Evolutionary conservation across 2,329 filamentous ascomycete species (phyloP).

Genomic region (Aspergillus sp.): DNA sequence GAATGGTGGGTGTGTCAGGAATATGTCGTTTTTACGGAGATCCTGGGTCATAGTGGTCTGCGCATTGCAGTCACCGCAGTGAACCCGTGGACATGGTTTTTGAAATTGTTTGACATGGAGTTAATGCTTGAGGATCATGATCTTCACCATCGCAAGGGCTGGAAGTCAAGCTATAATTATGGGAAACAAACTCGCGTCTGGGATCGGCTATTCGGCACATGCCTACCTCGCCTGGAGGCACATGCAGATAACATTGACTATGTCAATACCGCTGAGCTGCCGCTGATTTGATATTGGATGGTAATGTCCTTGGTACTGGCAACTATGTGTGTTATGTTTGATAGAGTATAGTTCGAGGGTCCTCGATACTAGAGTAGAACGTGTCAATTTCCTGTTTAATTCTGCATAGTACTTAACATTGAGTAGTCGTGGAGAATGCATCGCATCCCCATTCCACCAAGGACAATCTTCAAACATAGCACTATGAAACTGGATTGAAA

Average conservation of each 20-base stretch:
- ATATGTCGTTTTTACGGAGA: slow-evolving; percentile 39
- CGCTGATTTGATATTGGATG: no score
- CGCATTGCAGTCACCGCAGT: slow-evolving; percentile 37
- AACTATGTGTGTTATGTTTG: no score
- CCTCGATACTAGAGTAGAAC: no score
- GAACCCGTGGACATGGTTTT: slow-evolving; percentile 32
- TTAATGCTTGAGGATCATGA: slow-evolving; percentile 45
- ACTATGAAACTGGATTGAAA: no score
- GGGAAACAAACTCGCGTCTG: slow-evolving; percentile 41
- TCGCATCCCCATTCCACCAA: no score
- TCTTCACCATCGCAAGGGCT: slow-evolving; percentile 40
- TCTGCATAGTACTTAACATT: no score
- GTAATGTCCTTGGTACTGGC: no score
- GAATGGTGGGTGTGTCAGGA: slow-evolving; percentile 49
- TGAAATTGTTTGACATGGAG: slow-evolving; percentile 34
- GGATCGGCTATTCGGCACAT: slow-evolving; percentile 37
- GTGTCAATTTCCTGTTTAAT: no score
- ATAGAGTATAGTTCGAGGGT: no score
- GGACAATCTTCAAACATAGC: no score
- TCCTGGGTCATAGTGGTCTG: slow-evolving; percentile 21
- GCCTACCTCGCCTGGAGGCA: slow-evolving; percentile 35
- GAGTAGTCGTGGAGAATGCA: no score
- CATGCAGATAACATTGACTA: slow-evolving; percentile 30
- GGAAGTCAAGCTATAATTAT: slow-evolving; percentile 39
- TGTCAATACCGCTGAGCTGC: slow-evolving; percentile 22